A percentile compares a stretch with the other conserved stretches of the same genome.
Conservation (phyloP, 106 monocot genomes). For the Gastrodia elata region DNA sequence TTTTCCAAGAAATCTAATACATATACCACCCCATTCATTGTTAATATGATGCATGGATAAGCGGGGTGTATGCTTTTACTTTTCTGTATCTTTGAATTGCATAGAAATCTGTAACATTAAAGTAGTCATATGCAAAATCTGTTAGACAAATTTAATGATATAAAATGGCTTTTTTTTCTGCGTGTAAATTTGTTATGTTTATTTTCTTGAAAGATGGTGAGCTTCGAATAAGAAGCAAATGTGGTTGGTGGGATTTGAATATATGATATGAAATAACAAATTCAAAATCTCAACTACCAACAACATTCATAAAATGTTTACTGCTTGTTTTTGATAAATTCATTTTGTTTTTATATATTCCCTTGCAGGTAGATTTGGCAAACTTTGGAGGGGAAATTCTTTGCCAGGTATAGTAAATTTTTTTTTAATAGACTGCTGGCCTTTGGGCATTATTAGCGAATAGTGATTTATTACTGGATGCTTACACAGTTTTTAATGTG, state of each 20-base stretch:
- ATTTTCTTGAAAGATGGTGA: too few species aligned
- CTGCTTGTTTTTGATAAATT: background rate
- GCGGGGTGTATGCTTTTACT: background rate
- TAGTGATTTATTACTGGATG: background rate
- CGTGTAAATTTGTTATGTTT: too few species aligned
- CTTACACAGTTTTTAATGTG: background rate
- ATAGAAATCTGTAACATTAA: background rate
- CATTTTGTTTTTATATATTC: slow-evolving; percentile 1
- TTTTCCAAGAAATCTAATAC: background rate
- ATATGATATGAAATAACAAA: too few species aligned
- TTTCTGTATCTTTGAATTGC: background rate
- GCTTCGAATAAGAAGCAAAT: too few species aligned
- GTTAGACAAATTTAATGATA: too few species aligned
- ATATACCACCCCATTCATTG: background rate
- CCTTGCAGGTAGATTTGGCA: slow-evolving; percentile 65
- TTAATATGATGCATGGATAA: background rate
- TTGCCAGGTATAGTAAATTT: slow-evolving; percentile 51
- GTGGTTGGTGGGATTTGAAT: too few species aligned
- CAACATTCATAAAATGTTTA: too few species aligned
- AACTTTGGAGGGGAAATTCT: slow-evolving; percentile 90
- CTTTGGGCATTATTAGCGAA: background rate
- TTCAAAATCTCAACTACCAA: too few species aligned
- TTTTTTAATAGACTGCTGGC: background rate
- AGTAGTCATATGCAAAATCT: background rate
- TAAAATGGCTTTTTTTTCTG: too few species aligned